Evolutionary conservation across 768 basidiomycete genomes (phyloP), one percentile per base, ranked within the genome.

Genomic region (Amanita pseudoporphyria): DNA sequence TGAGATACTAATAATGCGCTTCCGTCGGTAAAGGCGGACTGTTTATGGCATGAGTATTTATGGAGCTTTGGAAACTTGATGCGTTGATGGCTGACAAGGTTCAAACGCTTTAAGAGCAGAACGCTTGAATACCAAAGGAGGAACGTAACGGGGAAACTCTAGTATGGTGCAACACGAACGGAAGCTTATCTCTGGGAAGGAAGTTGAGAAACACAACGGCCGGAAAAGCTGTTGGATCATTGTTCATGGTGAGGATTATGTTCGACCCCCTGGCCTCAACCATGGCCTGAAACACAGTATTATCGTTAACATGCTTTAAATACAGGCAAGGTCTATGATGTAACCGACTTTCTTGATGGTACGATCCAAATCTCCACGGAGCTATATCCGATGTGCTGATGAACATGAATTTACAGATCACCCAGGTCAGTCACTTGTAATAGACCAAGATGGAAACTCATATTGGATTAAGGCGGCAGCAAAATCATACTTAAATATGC

Each of bases 401-500:
- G 24, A 28, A 33, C 26, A 26, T 24, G n/a, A 5, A n/a, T 13
- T n/a, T 54, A 21, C 52, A 82, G 82, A 85, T 45, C 83, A 85
- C 60, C 84, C 83, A 36, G 82, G 81, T 74, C 57, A 44, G 9
- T n/a, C 5, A 38, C 13, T 24, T 18, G 3, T 24, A 6, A 32
- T 39, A 47, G 35, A 10, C 4, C 0, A 6, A 19, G 18, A 18
- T 19, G 43, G 41, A 51, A 41, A 36, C 4, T 19, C 14, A 24
- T 39, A 14, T 38, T 26, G 36, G 31, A 39, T 59, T 31, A 48
- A 45, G 88, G 91, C 30, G 92, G 91, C 6, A 81, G 81, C 60
- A 84, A 78, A 60, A 88, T 93, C 57, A 84, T 94, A 42, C 62
- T 94, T 47, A 88, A 88, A 62, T 89, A 92, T 57, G 90, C 87